Evolutionary conservation across 768 basidiomycete genomes (phyloP).

Genomic region (Leccinum boreale): DNA sequence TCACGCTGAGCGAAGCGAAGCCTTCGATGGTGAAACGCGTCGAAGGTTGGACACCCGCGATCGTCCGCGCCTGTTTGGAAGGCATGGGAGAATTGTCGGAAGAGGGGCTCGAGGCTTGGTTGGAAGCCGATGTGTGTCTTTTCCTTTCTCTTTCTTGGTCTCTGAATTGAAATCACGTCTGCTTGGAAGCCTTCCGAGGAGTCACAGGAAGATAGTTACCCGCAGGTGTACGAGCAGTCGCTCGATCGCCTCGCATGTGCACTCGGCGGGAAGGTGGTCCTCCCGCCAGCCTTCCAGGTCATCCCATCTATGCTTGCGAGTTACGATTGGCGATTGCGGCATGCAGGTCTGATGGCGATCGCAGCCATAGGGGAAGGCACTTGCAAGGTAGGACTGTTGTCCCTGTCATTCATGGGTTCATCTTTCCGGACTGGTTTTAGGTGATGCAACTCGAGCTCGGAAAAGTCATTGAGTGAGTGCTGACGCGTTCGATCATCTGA

Average conservation of each 20-base stretch:
- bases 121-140: slow-evolving; percentile 67
- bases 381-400: slow-evolving; percentile 45
- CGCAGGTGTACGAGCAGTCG: slow-evolving; percentile 77
- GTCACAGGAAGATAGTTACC: slow-evolving; percentile 57
- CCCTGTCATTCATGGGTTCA: neutral
- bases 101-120: slow-evolving; percentile 56
- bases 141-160: slow-evolving; percentile 19
- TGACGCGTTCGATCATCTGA: neutral
- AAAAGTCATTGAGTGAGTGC: slow-evolving; percentile 75
- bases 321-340: slow-evolving; percentile 81
- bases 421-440: slow-evolving; percentile 27
- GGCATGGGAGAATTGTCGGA: slow-evolving; percentile 79
- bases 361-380: slow-evolving; percentile 85
- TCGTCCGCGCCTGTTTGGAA: slow-evolving; percentile 76
- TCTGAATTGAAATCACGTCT: neutral
- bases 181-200: slow-evolving; percentile 57
- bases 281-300: slow-evolving; percentile 79
- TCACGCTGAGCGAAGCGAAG: slow-evolving; percentile 72
- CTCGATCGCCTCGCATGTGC: slow-evolving; percentile 81
- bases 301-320: slow-evolving; percentile 80
- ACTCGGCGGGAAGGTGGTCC: slow-evolving; percentile 67
- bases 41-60: slow-evolving; percentile 64
- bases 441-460: slow-evolving; percentile 80
- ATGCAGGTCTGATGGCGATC: slow-evolving; percentile 86
- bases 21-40: slow-evolving; percentile 67